These are phyloP conservation scores for Jaminaea rosea DNA, from an alignment of 1,284 basidiomycete species.

Conservation along the genomic window DNA sequence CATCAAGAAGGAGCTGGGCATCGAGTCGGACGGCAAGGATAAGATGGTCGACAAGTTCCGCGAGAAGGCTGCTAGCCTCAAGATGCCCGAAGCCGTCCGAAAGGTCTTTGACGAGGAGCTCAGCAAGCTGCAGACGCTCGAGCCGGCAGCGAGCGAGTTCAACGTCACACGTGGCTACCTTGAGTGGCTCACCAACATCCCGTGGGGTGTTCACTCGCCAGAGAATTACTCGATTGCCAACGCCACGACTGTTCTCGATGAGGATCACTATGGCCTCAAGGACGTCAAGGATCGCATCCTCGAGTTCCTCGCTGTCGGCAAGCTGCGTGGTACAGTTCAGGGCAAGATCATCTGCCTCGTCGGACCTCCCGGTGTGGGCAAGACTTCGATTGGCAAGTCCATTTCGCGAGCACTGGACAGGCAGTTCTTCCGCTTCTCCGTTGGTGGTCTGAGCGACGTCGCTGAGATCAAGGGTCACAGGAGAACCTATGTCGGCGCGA, in stretches of 20 bases:
- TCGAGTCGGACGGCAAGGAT: conserved; percentile 96
- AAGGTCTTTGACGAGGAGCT: conserved; percentile 97
- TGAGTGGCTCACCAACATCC: conserved; percentile 63
- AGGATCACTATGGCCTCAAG: conserved; percentile 90
- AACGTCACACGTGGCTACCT: conserved; percentile 61
- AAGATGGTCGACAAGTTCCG: conserved; percentile 93
- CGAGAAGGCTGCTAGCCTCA: conserved; percentile 72
- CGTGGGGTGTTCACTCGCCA: conserved; percentile 88
- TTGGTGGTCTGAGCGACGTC: conserved; percentile 91
- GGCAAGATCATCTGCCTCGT: conserved; percentile 96
- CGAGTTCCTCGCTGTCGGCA: conserved; percentile 95
- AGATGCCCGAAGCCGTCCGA: conserved; percentile 84
- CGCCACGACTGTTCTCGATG: conserved; percentile 76
- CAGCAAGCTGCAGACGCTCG: conserved; percentile 79
- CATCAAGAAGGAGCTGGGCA: conserved; percentile 96
- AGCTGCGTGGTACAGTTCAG: conserved; percentile 88
- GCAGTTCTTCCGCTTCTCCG: conserved; percentile 91
- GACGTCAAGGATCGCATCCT: conserved; percentile 93
- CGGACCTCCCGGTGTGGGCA: conserved; percentile 93
- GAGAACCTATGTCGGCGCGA: conserved; percentile 79
- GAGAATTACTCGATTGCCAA: conserved; percentile 88
- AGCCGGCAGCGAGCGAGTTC: conserved; percentile 73
- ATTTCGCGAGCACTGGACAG: conserved; percentile 75
- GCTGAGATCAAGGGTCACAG: conserved; percentile 99
- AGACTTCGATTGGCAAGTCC: conserved; percentile 79